These are phyloP conservation scores for Hibiscus syriacus DNA, from an alignment of 345 rosid genomes.

Conservation along the genomic window DNA sequence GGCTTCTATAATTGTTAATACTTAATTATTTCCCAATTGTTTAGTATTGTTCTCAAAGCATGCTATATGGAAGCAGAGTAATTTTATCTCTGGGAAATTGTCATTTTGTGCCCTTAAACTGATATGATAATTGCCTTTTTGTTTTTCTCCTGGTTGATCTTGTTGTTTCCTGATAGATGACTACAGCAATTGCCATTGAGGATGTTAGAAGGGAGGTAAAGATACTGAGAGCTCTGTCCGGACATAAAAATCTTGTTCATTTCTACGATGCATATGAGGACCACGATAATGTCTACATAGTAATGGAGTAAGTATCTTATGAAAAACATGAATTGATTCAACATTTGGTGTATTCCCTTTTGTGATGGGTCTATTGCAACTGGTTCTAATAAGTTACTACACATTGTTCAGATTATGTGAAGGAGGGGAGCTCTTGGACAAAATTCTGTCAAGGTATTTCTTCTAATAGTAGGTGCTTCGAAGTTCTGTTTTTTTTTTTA, in stretches of 20 bases:
- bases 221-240: slow-evolving; percentile 77
- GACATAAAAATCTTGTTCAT: slow-evolving; percentile 70
- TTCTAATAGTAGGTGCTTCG: background rate
- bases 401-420: slow-evolving; percentile 65
- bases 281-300: slow-evolving; percentile 75
- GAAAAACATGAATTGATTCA: background rate
- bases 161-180: no score
- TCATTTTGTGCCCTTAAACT: background rate
- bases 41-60: no score
- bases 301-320: slow-evolving; percentile 86
- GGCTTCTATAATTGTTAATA: background rate
- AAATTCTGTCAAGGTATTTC: slow-evolving; percentile 83
- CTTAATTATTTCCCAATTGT: background rate
- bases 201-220: slow-evolving; percentile 98
- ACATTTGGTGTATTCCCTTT: no score
- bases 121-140: background rate
- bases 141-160: no score
- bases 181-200: slow-evolving; percentile 92
- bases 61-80: background rate
- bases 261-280: slow-evolving; percentile 94
- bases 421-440: slow-evolving; percentile 97
- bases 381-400: background rate
- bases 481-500: background rate
- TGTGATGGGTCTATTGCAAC: no score
- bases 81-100: background rate